Evolutionary conservation across 495 filamentous ascomycete genomes (phyloP).

Genomic region (Emericellopsis terricola): DNA sequence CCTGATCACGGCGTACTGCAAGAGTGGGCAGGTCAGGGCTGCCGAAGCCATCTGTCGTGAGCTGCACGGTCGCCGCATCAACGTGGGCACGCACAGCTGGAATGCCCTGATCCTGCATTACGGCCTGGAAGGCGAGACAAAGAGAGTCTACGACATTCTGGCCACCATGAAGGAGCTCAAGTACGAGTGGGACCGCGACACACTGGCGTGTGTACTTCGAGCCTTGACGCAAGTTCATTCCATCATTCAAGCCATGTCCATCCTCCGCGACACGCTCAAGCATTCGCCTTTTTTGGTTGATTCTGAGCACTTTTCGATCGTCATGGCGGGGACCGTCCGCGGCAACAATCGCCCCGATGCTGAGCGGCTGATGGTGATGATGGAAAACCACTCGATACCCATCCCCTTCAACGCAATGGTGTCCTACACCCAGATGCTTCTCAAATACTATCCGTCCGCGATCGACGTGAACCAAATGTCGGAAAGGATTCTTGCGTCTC

Average conservation of each 20-base stretch:
- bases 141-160: conserved; percentile 38
- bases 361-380: conserved; percentile 24
- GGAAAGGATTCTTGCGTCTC: neutral
- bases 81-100: conserved; percentile 36
- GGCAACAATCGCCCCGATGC: conserved; percentile 31
- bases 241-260: conserved; percentile 44
- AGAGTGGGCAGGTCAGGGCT: conserved; percentile 34
- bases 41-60: conserved; percentile 40
- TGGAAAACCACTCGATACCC: conserved; percentile 22
- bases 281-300: conserved; percentile 38
- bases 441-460: no score
- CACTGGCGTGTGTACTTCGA: conserved; percentile 59
- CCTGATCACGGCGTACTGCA: conserved; percentile 53
- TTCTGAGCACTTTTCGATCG: conserved; percentile 55
- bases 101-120: conserved; percentile 55
- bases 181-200: conserved; percentile 45
- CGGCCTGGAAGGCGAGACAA: conserved; percentile 45
- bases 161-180: conserved; percentile 38
- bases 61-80: neutral
- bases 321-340: conserved; percentile 47
- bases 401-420: conserved; percentile 3
- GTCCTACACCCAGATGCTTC: neutral
- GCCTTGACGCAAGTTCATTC: conserved; percentile 41
- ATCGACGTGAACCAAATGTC: neutral
- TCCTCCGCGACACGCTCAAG: conserved; percentile 42